Base-by-base conservation (phyloP, 306 rosid genomes). In the Trichosanthes cucumerina region DNA sequence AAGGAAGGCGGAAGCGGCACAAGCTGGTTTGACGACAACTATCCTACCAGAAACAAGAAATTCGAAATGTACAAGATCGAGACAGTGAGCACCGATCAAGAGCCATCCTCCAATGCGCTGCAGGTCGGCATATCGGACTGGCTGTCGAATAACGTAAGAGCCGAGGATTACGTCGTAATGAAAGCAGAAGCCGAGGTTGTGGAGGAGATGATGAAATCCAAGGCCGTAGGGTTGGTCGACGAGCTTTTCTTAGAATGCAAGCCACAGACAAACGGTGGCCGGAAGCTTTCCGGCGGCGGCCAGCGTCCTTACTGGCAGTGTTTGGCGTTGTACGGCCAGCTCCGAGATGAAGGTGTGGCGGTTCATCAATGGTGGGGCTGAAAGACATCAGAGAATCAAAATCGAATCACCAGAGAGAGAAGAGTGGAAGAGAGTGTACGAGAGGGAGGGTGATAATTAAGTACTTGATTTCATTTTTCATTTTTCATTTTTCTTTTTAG, bases 351-450 rank as follows among this genome's bases (percentile, higher is more conserved):
- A 82, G 97, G 98, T 54, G 93, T 93, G 6, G 98, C 97, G 9
- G 98, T 93, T 75, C 97, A 93, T 69, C 98, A 93, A 15, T 93
- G 98, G 98, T 91, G 97, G 96, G 97, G 92, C 80, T 91, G 64
- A 83, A 8, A 3, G 21, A 4, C 12, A 12, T 21, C 4, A 8
- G 33, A 68, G 75, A 44, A 41, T 43, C 52, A 28, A 68, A 41
- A 41, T 69, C 34, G 53, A 66, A 66, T 9, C 16, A 10, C 31
- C 18, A 26, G 18, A 70, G 66, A 70, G 44, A 80, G 24, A 65
- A n/a, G 64, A 28, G 33, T 28, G n/a, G 39, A 24, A 79, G 65
- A 52, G 21, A 9, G 68, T 13, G 64, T 1, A 58, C 65, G 66
- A 68, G 34, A 54, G 26, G 49, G 43, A 38, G 13, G n/a, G 54